Evolutionary conservation across 2,329 filamentous ascomycete species (phyloP), one percentile per base, ranked within the genome.

Genomic region (Xylariomycetidae sp.): DNA sequence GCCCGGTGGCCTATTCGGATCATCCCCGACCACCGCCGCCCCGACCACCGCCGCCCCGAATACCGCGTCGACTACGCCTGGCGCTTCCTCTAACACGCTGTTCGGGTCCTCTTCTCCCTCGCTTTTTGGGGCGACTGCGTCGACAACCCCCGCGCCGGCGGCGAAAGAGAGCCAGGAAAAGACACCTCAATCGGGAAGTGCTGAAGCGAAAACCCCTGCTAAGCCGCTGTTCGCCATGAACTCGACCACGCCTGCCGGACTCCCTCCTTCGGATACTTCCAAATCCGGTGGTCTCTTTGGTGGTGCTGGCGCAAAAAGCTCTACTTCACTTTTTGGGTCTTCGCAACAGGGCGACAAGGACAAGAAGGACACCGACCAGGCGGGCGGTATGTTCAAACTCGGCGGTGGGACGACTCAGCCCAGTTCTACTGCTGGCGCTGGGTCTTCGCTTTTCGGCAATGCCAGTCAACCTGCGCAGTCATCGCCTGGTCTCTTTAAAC

Each of bases 191-290:
- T 29, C 54, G 18, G 43, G n/a, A n/a, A n/a, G n/a, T n/a, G n/a
- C n/a, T n/a, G n/a, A n/a, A n/a, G 53, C 60, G 14, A 68, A 64
- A 14, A n/a, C n/a, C n/a, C 65, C 65, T 18, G 61, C 63, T n/a
- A 74, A 74, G 52, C 64, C 69, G 12, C 39, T 61, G 33, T 65
- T 73, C 35, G 45, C 50, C n/a, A 47, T 72, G 20, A 58, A 61
- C 34, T 75, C 72, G 13, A 75, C 71, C 3, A 75, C 72, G 22
- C 71, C 72, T 12, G 71, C 72, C 15, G 72, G 72, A 22, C 64
- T 67, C n/a, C 72, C 72, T 35, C 70, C 71, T 1, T 48, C 59
- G 5, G 61, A 58, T 34, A 42, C 45, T 26, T 40, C 50, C 4
- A 57, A 60, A 29, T 40, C 55, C 28, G 34, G 30, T 22, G 37